Base-by-base conservation (phyloP, 345 rosid genomes). In the Cardiospermum halicacabum region DNA sequence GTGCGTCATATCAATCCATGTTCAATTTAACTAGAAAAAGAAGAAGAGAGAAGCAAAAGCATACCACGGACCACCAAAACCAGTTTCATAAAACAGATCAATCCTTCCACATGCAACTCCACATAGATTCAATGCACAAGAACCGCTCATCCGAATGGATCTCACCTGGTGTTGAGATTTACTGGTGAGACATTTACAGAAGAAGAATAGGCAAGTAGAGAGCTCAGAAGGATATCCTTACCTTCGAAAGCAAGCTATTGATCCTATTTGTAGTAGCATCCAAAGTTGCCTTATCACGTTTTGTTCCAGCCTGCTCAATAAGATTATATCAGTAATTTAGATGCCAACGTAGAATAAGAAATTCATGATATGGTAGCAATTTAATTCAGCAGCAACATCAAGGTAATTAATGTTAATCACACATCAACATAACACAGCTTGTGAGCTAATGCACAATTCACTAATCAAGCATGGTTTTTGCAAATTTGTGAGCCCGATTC, bases 11-110 rank as follows among this genome's bases (percentile, higher is more conserved):
- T 75, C 42, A 67, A 12, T 51, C n/a, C 50, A 22, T 37, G 9
- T 32, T 3, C 22, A 68, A 39, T 31, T 45, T 56, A 10, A 26
- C 27, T 15, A 30, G 12, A 55, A 30, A 53, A 60, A 56, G 47
- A n/a, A 30, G 18, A 21, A 1, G 5, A 34, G 15, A 50, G 56
- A 26, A 10, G 40, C 31, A 48, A 15, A 21, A 26, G 27, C 69
- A 16, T 80, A 93, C 99, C 99, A 94, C 68, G 96, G 96, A 64
- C 99, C 97, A 19, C 99, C 99, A 19, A 70, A 91, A 56, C 96
- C 97, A 11, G 80, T 26, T 79, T 83, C 86, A 56, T 89, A 91
- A 72, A 94, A 89, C 67, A 94, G 73, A 72, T 91, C 99, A 51
- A 72, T 78, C 71, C 99, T 85, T 69, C 97, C 95, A 64, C 95